A percentile compares a stretch with the other conserved stretches of the same genome.
Evolutionary conservation across 768 basidiomycete genomes (phyloP).

Genomic region (Hygrophorus pudorinus): DNA sequence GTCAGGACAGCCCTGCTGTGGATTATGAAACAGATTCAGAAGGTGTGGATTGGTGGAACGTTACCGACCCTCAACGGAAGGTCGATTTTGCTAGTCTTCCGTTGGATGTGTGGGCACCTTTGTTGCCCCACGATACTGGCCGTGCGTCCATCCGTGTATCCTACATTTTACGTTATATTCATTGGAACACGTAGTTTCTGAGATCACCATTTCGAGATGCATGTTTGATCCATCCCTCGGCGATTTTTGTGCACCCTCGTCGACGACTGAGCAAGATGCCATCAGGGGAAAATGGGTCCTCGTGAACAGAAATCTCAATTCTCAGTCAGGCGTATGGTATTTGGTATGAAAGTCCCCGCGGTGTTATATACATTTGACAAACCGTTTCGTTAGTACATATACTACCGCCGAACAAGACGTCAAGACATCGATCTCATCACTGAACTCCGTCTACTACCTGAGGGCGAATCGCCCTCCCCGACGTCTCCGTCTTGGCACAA

Average conservation of each 20-base stretch:
- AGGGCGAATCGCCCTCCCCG: slow-evolving; percentile 39
- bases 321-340: slow-evolving; percentile 47
- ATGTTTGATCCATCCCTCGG: slow-evolving; percentile 48
- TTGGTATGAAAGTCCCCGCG: slow-evolving; percentile 53
- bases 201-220: slow-evolving; percentile 65
- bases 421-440: slow-evolving; percentile 74
- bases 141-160: slow-evolving; percentile 31
- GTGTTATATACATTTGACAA: slow-evolving; percentile 3
- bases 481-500: slow-evolving; percentile 43
- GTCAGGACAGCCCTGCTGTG: slow-evolving; percentile 5
- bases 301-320: slow-evolving; percentile 73
- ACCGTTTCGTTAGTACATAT: slow-evolving; percentile 37
- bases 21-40: slow-evolving; percentile 14
- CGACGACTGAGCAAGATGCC: slow-evolving; percentile 64
- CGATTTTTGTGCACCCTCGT: slow-evolving; percentile 57
- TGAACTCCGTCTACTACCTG: slow-evolving; percentile 54
- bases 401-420: slow-evolving; percentile 79
- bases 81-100: slow-evolving; percentile 64
- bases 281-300: slow-evolving; percentile 85
- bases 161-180: not conserved
- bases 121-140: slow-evolving; percentile 69
- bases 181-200: slow-evolving; percentile 48
- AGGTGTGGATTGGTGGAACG: slow-evolving; percentile 65
- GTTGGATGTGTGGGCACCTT: slow-evolving; percentile 69
- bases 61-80: slow-evolving; percentile 26